Base-by-base conservation (phyloP, 805 yeast species). In the Cyberlindnera maritima region DNA sequence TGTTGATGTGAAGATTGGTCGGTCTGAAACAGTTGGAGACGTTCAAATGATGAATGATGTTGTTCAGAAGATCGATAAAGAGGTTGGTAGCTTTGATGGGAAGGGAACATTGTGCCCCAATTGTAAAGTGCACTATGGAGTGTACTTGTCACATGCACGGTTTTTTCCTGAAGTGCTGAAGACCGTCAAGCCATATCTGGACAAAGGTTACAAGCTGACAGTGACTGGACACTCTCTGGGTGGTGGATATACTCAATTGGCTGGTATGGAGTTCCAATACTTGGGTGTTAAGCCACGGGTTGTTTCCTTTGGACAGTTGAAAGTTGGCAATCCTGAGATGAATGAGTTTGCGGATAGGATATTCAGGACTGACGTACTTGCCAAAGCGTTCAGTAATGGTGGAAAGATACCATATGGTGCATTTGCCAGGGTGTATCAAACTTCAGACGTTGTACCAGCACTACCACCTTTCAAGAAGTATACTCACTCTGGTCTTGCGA, bases 191-290 rank as follows among this genome's bases (percentile, higher is more conserved):
- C 56, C 67, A 17, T 64, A 74, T 26, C 26, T 54, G 31, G 54
- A 49, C 4, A 77, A 80, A 0, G 73, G 70, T 20, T 83, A 80
- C 59, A 60, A 69, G 18, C 48, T 85, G 4, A 70, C 76, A 2
- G 71, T 83, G 2, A 68, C 81, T 1, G 95, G 95, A 0, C 96
- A 88, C 63, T 87, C 94, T 0, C 64, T 87, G 36, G 91, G 90
- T 3, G 95, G 83, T 7, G 90, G 91, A 0, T 62, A 84, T 43
- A 83, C 90, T 2, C 64, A 72, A 4, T 64, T 87, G 29, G 74
- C 79, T 9, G 92, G 85, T 0, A 65, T 74, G 46, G 56, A 79
- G 17, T 52, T 76, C 58, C 42, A 40, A 31, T 34, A 34, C 15
- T 4, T 45, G 36, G 88, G 88, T 0, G 67, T 66, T 47, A 61